Percentiles rank a stretch among this genome's conserved stretches.
Evolutionary conservation across 208 protist genomes (phyloP).

Genomic region (Kentomonas sorsogonicus): DNA sequence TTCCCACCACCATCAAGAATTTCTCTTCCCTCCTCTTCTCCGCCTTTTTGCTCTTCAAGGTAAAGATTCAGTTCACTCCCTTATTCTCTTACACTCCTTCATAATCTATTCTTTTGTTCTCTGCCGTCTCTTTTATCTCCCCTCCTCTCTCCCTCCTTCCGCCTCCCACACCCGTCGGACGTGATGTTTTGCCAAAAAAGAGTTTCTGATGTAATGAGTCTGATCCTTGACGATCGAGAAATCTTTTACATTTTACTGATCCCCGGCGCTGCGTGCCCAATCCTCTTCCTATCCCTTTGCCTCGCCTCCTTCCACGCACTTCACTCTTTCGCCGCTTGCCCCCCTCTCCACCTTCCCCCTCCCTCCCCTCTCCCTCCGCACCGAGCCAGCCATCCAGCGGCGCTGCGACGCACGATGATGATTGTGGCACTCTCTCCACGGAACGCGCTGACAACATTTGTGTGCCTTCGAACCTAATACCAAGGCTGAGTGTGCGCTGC

Average conservation of each 20-base stretch:
- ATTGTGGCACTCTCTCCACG: constrained; percentile 14
- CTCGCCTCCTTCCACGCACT: too few species aligned
- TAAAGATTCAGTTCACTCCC: too few species aligned
- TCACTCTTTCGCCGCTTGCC: too few species aligned
- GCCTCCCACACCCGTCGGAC: not conserved
- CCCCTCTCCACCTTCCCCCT: too few species aligned
- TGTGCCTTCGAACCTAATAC: constrained; percentile 23
- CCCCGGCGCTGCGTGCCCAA: not conserved
- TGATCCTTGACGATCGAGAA: constrained; percentile 7
- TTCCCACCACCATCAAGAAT: too few species aligned
- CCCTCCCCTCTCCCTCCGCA: too few species aligned
- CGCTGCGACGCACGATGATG: too few species aligned
- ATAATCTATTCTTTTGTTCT: not conserved
- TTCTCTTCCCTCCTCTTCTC: too few species aligned
- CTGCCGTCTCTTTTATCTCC: not conserved
- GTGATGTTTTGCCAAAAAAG: not conserved
- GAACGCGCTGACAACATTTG: constrained; percentile 11
- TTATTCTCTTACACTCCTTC: not conserved
- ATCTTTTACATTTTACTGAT: constrained; percentile 2
- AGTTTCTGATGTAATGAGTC: constrained; percentile 26
- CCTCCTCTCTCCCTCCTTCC: not conserved
- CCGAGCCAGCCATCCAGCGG: too few species aligned
- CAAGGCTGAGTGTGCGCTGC: constrained; percentile 12
- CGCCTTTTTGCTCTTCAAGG: too few species aligned
- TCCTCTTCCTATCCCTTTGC: too few species aligned